These are phyloP conservation scores for Osmanthus fragrans DNA, from an alignment of 257 asterid genomes.

Conservation along the genomic window DNA sequence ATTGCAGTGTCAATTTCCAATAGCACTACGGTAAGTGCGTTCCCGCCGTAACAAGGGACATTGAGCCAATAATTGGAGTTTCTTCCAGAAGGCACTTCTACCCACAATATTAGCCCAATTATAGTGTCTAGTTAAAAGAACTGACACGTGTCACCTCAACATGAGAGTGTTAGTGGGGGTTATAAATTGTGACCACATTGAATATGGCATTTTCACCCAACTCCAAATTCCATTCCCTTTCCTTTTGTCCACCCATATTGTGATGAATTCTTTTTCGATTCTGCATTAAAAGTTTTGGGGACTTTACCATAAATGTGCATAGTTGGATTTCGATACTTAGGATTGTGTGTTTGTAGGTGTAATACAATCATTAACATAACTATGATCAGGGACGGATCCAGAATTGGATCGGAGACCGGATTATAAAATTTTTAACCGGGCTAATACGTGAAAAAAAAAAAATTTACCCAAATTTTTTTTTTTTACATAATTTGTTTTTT, in stretches of 20 bases:
- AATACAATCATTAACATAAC: background rate
- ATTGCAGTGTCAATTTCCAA: conserved; percentile 17
- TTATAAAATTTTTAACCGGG: no score
- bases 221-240: background rate
- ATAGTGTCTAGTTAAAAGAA: background rate
- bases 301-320: background rate
- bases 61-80: conserved; percentile 10
- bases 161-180: background rate
- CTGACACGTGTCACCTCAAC: conserved; percentile 16
- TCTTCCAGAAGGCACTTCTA: conserved; percentile 4
- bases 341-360: background rate
- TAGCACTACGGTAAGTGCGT: conserved; percentile 21
- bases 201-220: background rate
- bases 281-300: background rate
- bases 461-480: no score
- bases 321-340: background rate
- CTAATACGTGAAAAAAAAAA: no score
- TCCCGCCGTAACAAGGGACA: conserved; percentile 13
- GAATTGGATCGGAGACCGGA: no score
- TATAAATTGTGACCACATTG: background rate
- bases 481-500: no score
- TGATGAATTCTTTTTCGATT: background rate
- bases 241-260: background rate
- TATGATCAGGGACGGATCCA: no score
- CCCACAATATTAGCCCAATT: conserved; percentile 15